These are phyloP conservation scores for Camelina sativa DNA, from an alignment of 345 rosid genomes.

Conservation along the genomic window DNA sequence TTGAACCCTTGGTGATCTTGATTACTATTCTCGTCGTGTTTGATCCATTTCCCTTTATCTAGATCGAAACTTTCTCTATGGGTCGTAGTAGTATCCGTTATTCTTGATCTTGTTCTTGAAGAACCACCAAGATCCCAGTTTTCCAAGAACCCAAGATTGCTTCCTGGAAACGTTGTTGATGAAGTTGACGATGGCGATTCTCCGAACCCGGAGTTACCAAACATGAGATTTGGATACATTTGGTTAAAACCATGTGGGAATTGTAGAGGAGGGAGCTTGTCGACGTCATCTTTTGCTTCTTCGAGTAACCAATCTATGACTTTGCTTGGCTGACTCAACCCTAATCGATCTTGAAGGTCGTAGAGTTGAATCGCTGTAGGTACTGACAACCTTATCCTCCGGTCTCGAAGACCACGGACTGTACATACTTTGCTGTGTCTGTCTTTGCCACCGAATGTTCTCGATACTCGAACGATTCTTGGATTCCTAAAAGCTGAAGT, in stretches of 20 bases:
- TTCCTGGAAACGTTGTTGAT: constrained; percentile 34
- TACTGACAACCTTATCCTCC: constrained; percentile 90
- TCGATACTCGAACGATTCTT: constrained; percentile 85
- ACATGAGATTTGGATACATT: constrained; percentile 61
- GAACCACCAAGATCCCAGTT: constrained; percentile 51
- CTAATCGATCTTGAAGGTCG: constrained; percentile 90
- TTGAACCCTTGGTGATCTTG: constrained; percentile 47
- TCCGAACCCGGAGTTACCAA: constrained; percentile 37
- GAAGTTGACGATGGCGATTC: constrained; percentile 37
- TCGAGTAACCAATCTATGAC: constrained; percentile 94
- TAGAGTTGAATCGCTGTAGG: constrained; percentile 92
- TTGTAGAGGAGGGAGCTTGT: constrained; percentile 87
- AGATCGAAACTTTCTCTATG: constrained; percentile 40
- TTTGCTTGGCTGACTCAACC: constrained; percentile 89
- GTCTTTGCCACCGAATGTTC: constrained; percentile 93
- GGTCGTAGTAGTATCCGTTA: constrained; percentile 35
- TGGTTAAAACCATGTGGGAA: constrained; percentile 75
- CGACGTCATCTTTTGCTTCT: constrained; percentile 72
- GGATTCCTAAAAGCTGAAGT: constrained; percentile 81
- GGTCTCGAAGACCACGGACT: constrained; percentile 79
- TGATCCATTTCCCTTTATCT: constrained; percentile 77
- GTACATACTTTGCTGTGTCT: constrained; percentile 99
- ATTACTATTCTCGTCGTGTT: constrained; percentile 46
- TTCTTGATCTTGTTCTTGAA: constrained; percentile 49
- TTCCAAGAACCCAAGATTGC: constrained; percentile 52